These are phyloP conservation scores for Hymenotorrendiella dingleyae DNA, from an alignment of 2,329 filamentous ascomycete genomes.

Conservation along the genomic window DNA sequence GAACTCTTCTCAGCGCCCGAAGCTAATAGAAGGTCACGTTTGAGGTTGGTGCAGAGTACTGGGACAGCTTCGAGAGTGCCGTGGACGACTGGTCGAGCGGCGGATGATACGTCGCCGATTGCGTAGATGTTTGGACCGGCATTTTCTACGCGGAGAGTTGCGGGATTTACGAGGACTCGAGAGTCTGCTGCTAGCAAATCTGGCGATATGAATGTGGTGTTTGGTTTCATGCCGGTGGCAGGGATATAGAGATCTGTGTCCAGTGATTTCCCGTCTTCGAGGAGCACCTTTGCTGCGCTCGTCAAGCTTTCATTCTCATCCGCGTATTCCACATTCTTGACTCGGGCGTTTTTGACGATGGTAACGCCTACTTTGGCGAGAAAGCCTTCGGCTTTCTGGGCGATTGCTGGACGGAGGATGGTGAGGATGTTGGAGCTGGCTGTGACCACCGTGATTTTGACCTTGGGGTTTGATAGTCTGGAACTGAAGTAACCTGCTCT, in stretches of 20 bases:
- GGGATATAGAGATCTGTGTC: constrained; percentile 44
- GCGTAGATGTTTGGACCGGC: constrained; percentile 39
- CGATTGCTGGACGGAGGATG: constrained; percentile 34
- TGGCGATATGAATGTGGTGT: constrained; percentile 35
- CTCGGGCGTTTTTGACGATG: constrained; percentile 37
- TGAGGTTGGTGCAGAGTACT: constrained; percentile 41
- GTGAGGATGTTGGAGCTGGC: constrained; percentile 36
- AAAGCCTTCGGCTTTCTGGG: constrained; percentile 35
- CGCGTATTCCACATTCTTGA: constrained; percentile 28
- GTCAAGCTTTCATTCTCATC: constrained; percentile 29
- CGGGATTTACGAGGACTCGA: constrained; percentile 34
- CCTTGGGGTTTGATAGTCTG: constrained; percentile 31
- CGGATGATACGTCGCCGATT: constrained; percentile 39
- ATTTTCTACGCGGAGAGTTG: constrained; percentile 34
- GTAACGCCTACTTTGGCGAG: constrained; percentile 41
- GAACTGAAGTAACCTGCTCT: constrained; percentile 34
- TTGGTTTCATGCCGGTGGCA: constrained; percentile 37
- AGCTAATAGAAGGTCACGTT: constrained; percentile 40
- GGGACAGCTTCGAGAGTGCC: constrained; percentile 37
- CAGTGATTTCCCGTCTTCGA: constrained; percentile 36
- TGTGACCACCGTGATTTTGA: constrained; percentile 41
- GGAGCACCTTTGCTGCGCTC: constrained; percentile 31
- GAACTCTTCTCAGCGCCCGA: constrained; percentile 21
- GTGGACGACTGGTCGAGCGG: constrained; percentile 37
- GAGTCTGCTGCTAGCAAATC: constrained; percentile 32